A percentile compares a stretch with the other conserved stretches of the same genome.
phyloP scores from a whole-genome alignment of 2,329 filamentous ascomycete species.

The Orbilia javanica region DNA sequence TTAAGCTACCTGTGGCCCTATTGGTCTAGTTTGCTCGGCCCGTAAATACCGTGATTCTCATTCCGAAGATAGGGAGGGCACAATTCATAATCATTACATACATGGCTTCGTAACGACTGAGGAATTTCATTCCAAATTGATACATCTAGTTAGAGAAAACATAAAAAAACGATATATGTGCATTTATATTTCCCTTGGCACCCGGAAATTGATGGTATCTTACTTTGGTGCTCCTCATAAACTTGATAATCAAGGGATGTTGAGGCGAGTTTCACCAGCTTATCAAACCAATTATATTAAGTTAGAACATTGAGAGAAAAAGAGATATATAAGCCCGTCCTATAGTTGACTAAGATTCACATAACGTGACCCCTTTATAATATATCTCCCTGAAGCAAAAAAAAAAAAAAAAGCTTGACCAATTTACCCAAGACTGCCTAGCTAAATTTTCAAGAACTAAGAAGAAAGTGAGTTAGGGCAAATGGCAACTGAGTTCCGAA shows the following conservation, averaged over 20 bases:
- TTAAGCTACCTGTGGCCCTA: slow-evolving; percentile 32
- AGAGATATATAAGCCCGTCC: not conserved
- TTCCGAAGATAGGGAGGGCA: not conserved
- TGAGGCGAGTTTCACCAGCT: slow-evolving; percentile 25
- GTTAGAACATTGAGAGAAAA: not conserved
- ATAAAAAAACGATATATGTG: too few relatives aligned
- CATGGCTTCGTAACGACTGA: slow-evolving; percentile 18
- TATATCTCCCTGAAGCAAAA: not conserved
- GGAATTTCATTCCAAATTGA: slow-evolving; percentile 8
- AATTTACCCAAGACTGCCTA: slow-evolving; percentile 34
- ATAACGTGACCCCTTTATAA: slow-evolving; percentile 36
- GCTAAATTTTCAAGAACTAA: not conserved
- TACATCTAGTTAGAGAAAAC: not conserved
- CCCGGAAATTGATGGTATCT: slow-evolving; percentile 14
- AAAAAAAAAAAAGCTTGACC: slow-evolving; percentile 26
- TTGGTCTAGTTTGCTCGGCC: slow-evolving; percentile 29
- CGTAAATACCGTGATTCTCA: slow-evolving; percentile 38
- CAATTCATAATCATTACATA: not conserved
- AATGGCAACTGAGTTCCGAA: slow-evolving; percentile 45
- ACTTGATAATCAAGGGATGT: slow-evolving; percentile 9
- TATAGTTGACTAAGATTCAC: slow-evolving; percentile 3
- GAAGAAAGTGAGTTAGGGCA: slow-evolving; percentile 39
- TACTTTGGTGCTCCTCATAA: slow-evolving; percentile 2
- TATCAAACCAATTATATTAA: slow-evolving; percentile 19
- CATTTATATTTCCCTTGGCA: not conserved